A percentile compares a stretch with the other conserved stretches of the same genome.
Evolutionary conservation across 495 filamentous ascomycete genomes (phyloP).

Genomic region (Cenococcum geophilum): DNA sequence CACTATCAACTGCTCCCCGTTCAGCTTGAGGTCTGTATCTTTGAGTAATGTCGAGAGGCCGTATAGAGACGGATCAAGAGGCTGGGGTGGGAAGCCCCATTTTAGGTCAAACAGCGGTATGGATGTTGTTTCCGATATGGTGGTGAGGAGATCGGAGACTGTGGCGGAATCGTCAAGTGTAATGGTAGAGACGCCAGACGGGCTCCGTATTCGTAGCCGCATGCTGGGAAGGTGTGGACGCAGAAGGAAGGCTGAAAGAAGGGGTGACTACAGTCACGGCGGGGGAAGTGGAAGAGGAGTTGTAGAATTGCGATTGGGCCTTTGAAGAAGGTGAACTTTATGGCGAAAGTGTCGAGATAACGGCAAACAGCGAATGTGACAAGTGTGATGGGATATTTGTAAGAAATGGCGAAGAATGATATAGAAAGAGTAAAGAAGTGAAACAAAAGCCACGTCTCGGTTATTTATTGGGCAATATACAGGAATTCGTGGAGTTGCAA

Average conservation of each 20-base stretch:
- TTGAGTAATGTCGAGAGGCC: conserved; percentile 44
- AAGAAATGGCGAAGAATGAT: too few relatives aligned
- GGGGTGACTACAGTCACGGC: too few relatives aligned
- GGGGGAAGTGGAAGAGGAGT: too few relatives aligned
- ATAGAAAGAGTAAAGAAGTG: too few relatives aligned
- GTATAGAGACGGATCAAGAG: conserved; percentile 54
- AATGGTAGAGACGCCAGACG: conserved; percentile 56
- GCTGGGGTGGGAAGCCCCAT: conserved; percentile 76
- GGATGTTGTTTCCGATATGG: conserved; percentile 52
- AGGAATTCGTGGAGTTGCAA: neutral
- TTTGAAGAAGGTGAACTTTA: too few relatives aligned
- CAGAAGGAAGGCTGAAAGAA: too few relatives aligned
- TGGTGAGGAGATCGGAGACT: conserved; percentile 53
- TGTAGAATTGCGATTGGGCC: too few relatives aligned
- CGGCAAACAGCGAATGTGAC: too few relatives aligned
- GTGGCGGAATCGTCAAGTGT: conserved; percentile 59
- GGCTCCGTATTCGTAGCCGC: conserved; percentile 58
- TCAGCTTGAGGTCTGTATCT: conserved; percentile 59
- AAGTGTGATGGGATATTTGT: too few relatives aligned
- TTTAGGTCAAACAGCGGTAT: conserved; percentile 65
- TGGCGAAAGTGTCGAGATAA: too few relatives aligned
- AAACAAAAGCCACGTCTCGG: too few relatives aligned
- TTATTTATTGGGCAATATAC: neutral
- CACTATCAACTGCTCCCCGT: conserved; percentile 79
- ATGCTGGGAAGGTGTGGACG: conserved; percentile 37